Evolutionary conservation across 768 basidiomycete genomes (phyloP).

Genomic region (Goffeauzyma gilvescens): DNA sequence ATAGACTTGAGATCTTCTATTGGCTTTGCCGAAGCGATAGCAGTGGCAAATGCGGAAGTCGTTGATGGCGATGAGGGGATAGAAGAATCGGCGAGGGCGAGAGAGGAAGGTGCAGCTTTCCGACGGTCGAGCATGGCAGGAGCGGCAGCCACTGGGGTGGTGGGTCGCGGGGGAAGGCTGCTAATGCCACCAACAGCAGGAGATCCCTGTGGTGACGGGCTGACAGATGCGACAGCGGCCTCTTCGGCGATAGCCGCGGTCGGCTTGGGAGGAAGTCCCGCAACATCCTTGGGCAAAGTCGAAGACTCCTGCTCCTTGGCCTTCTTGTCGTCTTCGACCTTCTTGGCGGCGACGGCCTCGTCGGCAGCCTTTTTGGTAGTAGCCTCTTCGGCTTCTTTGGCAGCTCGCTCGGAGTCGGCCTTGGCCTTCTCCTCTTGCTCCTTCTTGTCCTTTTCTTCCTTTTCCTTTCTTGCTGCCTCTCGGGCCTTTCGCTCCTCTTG

Average conservation of each 20-base stretch:
- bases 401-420: background rate
- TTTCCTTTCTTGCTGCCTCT: slow-evolving; percentile 18
- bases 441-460: slow-evolving; percentile 20
- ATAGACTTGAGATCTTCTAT: slow-evolving; percentile 66
- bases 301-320: slow-evolving; percentile 6
- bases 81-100: slow-evolving; percentile 15
- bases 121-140: slow-evolving; percentile 3
- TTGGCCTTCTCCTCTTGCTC: slow-evolving; percentile 34
- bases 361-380: slow-evolving; percentile 15
- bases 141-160: slow-evolving; percentile 21
- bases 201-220: background rate
- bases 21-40: slow-evolving; percentile 56
- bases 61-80: slow-evolving; percentile 12
- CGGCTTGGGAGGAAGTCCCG: slow-evolving; percentile 8
- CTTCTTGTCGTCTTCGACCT: slow-evolving; percentile 12
- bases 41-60: slow-evolving; percentile 22
- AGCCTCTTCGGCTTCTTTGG: slow-evolving; percentile 23
- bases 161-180: slow-evolving; percentile 19
- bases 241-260: slow-evolving; percentile 2
- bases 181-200: background rate
- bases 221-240: slow-evolving; percentile 1
- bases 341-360: slow-evolving; percentile 8
- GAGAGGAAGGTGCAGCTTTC: slow-evolving; percentile 15
- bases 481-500: slow-evolving; percentile 35
- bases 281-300: slow-evolving; percentile 2